Base-by-base conservation (phyloP, 75 land plant species). In the Chamaecyparis obtusa region DNA sequence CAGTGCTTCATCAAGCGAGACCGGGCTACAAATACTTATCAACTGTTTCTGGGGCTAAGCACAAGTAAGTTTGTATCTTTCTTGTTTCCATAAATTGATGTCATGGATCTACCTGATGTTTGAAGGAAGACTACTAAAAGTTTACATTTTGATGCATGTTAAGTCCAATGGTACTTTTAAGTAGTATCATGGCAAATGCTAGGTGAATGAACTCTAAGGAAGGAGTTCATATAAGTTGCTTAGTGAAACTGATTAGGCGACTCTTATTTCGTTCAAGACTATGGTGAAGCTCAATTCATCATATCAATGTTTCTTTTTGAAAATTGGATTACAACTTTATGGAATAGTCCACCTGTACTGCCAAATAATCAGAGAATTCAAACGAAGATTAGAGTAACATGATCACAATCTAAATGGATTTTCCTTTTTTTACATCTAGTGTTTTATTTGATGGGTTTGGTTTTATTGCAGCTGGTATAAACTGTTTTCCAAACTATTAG, bases 1-100 rank as follows among this genome's bases (percentile, higher is more conserved):
- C 99, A 96, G 83, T 97, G 99, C 88, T 97, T 92, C 85, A 96
- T 97, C 86, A 92, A 91, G 88, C 97, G 99, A 85, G 97, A 97
- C 36, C 89, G 97, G 85, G 92, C 92, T 24, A 94, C 92, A 54
- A 92, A 96, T 30, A 96, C 96, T 2, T 97, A 87, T 86, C 84
- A 89, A n/a, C 87, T 97, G 36, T 96, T 89, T 84, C 89, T 95
- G 71, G 94, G 97, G 15, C 89, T 93, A 32, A 89, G 89, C 80
- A 90, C 97, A 85, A 88, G 99, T 97, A 92, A 91, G 80, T 41
- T 39, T 69, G 15, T 15, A 35, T 60, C 71, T 82, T 48, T 67
- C 24, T 49, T 84, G 14, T 32, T 24, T 90, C 69, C 27, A 75
- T 78, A 72, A 10, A 72, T 32, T 72, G 76, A 72, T 32, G 33